phyloP scores from a whole-genome alignment of 257 asterid genomes.

The Scutellaria barbata region DNA sequence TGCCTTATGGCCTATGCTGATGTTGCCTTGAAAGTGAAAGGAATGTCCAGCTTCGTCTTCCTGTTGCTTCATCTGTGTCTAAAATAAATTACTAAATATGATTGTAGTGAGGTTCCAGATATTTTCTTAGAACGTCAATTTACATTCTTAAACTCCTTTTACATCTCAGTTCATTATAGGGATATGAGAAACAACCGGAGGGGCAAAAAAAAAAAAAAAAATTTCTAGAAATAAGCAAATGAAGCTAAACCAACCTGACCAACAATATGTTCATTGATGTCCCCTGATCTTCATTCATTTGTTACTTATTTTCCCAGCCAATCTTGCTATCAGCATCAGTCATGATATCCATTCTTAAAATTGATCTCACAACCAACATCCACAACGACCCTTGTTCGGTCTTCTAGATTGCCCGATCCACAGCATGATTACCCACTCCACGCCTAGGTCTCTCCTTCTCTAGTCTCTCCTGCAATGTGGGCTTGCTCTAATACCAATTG shows the following conservation, averaged over 20 bases:
- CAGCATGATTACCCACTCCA: no score
- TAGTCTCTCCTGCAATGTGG: no score
- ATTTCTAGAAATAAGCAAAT: not conserved
- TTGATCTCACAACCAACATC: no score
- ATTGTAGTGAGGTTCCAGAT: not conserved
- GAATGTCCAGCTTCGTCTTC: not conserved
- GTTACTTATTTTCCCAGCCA: not conserved
- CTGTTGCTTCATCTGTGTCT: not conserved
- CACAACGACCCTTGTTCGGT: no score
- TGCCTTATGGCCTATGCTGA: not conserved
- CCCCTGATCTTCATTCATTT: conserved; percentile 6
- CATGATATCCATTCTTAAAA: no score
- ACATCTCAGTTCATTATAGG: not conserved
- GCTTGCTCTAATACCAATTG: no score
- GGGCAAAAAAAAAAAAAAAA: no score
- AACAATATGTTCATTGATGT: not conserved
- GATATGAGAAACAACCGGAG: not conserved
- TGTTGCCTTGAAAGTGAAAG: not conserved
- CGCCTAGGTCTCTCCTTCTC: no score
- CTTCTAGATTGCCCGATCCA: no score
- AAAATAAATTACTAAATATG: not conserved
- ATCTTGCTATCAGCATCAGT: not conserved
- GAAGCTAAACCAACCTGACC: not conserved
- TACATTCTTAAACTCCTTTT: not conserved
- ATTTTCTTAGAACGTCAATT: not conserved